Evolutionary conservation across 73 alveolate species (phyloP), one percentile per base, ranked within the genome.

Genomic region (Paramecium tetraurelia): DNA sequence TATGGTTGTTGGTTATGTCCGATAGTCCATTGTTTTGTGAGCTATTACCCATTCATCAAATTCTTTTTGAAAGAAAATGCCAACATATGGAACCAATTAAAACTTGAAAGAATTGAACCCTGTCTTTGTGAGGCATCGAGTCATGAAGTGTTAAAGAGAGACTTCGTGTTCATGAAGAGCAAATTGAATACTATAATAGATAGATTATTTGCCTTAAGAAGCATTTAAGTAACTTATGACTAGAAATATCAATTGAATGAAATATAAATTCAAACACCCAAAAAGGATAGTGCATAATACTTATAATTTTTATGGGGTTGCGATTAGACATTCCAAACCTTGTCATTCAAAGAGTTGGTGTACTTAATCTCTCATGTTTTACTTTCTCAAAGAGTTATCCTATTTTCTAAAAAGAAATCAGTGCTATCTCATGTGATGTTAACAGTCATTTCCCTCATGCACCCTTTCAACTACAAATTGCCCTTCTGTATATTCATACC

Each of bases 51-150:
- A 36, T 72, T 72, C 40, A 72, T 72, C 10, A 72, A 72, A 72
- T 72, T 72, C 63, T 72, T 72, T 72, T 72, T 72, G n/a, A 72
- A 72, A n/a, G 59, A 72, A 20, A 72, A 72, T 72, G 86, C 86
- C 3, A 21, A 31, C 11, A 72, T 72, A 12, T 72, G 86, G 86
- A 72, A 72, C 20, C 5, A 72, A 21, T 8, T 72, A 3, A 72
- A 72, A 40, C 11, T 72, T 11, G 86, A 72, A 36, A 35, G 86
- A 36, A 33, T 72, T 4, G 59, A 36, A 36, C 86, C 86, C 4
- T 63, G 84, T 33, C 84, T 63, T 6, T 27, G 29, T 63, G 84
- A 63, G 12, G 6, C 84, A 7, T 31, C 44, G 2, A 40, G 86
- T 36, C 40, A 35, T 35, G 86, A 72, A 36, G 86, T 40, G 4